Conservation (phyloP, 2,329 filamentous ascomycete genomes). For the Claviceps purpurea region DNA sequence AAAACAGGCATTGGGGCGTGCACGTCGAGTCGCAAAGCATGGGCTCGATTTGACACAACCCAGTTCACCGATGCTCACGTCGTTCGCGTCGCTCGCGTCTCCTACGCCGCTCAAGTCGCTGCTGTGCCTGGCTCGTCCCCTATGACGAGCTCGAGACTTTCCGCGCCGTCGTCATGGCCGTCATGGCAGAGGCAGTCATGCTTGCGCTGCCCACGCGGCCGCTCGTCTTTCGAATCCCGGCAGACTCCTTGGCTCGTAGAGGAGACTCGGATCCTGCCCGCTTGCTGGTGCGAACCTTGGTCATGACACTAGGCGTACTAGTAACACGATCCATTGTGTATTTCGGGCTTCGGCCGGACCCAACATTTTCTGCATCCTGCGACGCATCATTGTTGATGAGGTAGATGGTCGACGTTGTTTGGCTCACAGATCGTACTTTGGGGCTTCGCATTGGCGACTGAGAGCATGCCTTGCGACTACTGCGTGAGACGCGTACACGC, state of each 20-base stretch:
- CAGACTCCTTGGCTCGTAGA: slow-evolving; percentile 36
- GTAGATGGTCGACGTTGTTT: slow-evolving; percentile 59
- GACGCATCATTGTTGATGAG: slow-evolving; percentile 52
- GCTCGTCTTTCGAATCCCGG: slow-evolving; percentile 51
- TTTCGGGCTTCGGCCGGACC: slow-evolving; percentile 38
- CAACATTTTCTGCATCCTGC: slow-evolving; percentile 60
- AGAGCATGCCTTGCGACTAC: slow-evolving; percentile 49
- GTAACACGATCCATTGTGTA: slow-evolving; percentile 41
- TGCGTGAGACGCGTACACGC: slow-evolving; percentile 55
- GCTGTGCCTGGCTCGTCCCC: slow-evolving; percentile 8
- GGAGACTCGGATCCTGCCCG: slow-evolving; percentile 34
- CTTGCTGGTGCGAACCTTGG: slow-evolving; percentile 53
- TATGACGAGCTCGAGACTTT: slow-evolving; percentile 37
- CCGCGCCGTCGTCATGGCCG: slow-evolving; percentile 29
- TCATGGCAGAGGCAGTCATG: slow-evolving; percentile 26
- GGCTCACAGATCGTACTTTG: slow-evolving; percentile 59
- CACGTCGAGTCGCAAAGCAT: too few species aligned
- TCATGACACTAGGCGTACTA: slow-evolving; percentile 42
- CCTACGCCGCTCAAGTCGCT: not conserved
- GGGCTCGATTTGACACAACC: too few species aligned
- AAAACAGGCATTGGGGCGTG: not conserved
- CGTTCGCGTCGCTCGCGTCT: too few species aligned
- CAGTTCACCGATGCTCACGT: not conserved
- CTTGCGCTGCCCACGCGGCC: slow-evolving; percentile 49
- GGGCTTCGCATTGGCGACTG: slow-evolving; percentile 48